These are phyloP conservation scores for Phaeosphaeriaceae sp. DNA, from an alignment of 2,329 filamentous ascomycete species.

Conservation along the genomic window DNA sequence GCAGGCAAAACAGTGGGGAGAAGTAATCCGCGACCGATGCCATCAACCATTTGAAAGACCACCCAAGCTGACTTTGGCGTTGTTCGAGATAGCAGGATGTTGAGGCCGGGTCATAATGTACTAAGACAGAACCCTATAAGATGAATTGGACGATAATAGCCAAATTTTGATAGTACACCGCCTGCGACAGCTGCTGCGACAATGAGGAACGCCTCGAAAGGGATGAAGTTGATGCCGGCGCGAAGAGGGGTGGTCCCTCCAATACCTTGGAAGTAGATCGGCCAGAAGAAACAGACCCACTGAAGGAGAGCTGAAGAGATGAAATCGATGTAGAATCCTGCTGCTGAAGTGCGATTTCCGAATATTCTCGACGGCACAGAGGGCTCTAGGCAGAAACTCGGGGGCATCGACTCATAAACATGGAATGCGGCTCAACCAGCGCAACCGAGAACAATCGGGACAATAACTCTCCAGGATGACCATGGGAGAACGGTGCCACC, in stretches of 20 bases:
- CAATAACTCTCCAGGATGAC: conserved; percentile 48
- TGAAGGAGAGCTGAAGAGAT: conserved; percentile 46
- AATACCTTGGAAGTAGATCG: conserved; percentile 35
- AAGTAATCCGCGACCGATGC: conserved; percentile 11
- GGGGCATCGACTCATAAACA: conserved; percentile 43
- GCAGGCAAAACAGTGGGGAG: conserved; percentile 15
- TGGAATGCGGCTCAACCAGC: conserved; percentile 44
- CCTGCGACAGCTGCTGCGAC: conserved; percentile 1
- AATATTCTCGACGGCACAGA: conserved; percentile 51
- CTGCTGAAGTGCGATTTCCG: conserved; percentile 43
- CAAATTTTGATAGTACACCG: conserved; percentile 15
- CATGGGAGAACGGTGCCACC: conserved; percentile 45
- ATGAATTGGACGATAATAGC: conserved; percentile 22
- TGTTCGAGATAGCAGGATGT: conserved; percentile 6
- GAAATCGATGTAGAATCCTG: conserved; percentile 46
- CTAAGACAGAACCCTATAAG: conserved; percentile 4
- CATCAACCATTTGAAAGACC: conserved; percentile 14
- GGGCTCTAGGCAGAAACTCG: conserved; percentile 14
- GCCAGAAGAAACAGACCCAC: conserved; percentile 51
- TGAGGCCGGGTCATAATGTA: conserved; percentile 12
- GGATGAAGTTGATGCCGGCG: conserved; percentile 14
- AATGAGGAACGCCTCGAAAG: conserved; percentile 9
- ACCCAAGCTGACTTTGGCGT: conserved; percentile 17
- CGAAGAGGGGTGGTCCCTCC: conserved; percentile 1
- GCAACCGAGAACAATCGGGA: conserved; percentile 52